Percentiles rank a stretch among this genome's conserved stretches.
These are phyloP conservation scores for Dothiorella sarmentorum DNA, from an alignment of 2,329 filamentous ascomycete species.

Conservation along the genomic window DNA sequence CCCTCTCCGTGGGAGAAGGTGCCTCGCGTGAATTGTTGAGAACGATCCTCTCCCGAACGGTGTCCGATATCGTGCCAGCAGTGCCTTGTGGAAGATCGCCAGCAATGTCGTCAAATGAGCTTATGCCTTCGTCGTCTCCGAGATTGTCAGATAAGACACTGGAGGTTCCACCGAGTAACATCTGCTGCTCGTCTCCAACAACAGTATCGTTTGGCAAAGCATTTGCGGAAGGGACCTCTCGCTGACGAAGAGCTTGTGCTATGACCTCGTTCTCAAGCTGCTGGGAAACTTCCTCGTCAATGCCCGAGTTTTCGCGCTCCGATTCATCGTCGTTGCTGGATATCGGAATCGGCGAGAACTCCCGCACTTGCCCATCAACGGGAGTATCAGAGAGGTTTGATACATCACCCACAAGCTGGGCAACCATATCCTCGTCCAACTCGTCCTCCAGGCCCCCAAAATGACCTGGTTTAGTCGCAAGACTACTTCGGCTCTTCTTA, in stretches of 20 bases:
- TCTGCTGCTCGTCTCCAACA: neutral
- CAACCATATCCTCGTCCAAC: neutral
- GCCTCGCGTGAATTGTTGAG: neutral
- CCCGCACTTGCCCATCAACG: neutral
- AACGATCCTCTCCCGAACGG: neutral
- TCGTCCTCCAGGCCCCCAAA: neutral
- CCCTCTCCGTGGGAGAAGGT: neutral
- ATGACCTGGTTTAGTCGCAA: neutral
- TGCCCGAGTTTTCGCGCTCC: neutral
- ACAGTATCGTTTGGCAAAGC: neutral
- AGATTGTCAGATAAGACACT: neutral
- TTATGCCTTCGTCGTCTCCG: neutral
- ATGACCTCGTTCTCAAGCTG: slow-evolving; percentile 16
- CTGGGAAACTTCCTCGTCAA: neutral
- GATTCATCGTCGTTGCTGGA: neutral
- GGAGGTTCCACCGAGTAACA: neutral
- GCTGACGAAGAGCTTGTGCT: slow-evolving; percentile 5
- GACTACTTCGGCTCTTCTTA: neutral
- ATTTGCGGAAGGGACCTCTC: neutral
- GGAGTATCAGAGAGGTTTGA: neutral
- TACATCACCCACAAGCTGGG: slow-evolving; percentile 1
- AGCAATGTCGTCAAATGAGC: slow-evolving; percentile 6
- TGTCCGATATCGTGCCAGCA: neutral
- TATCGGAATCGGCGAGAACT: neutral
- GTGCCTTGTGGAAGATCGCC: slow-evolving; percentile 8